Conservation (phyloP, 257 asterid species). For the Sherardia arvensis region DNA sequence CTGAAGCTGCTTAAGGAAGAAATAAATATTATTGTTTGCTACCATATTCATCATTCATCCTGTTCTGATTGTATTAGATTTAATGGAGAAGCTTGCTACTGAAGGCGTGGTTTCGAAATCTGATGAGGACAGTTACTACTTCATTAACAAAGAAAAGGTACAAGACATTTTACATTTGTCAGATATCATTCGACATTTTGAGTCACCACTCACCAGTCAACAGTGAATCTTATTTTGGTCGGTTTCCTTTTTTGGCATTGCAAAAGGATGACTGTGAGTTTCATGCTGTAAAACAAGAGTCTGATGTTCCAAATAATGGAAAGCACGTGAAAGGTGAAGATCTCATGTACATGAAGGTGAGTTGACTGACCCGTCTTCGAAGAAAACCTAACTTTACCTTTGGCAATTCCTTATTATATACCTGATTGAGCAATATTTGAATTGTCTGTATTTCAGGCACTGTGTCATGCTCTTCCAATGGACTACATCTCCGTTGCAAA, state of each 20-base stretch:
- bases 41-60: constrained; percentile 5
- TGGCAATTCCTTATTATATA: neutral
- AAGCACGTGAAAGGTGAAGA: constrained; percentile 24
- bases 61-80: constrained; percentile 37
- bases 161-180: constrained; percentile 4
- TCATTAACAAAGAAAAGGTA: constrained; percentile 55
- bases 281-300: constrained; percentile 78
- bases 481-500: constrained; percentile 48
- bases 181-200: neutral
- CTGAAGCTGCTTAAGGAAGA: constrained; percentile 16
- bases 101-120: constrained; percentile 47
- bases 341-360: constrained; percentile 77
- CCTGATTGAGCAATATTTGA: neutral
- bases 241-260: constrained; percentile 9
- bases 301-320: constrained; percentile 25
- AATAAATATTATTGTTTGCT: constrained; percentile 16
- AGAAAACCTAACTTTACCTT: too few relatives aligned
- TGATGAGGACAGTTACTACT: constrained; percentile 42
- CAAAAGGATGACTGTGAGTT: constrained; percentile 58
- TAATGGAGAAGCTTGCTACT: constrained; percentile 59
- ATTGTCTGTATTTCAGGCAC: constrained; percentile 46
- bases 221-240: neutral
- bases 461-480: constrained; percentile 82
- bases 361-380: neutral
- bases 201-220: neutral